These are phyloP conservation scores for Xylaria arbuscula DNA, from an alignment of 2,329 filamentous ascomycete species.

Conservation along the genomic window DNA sequence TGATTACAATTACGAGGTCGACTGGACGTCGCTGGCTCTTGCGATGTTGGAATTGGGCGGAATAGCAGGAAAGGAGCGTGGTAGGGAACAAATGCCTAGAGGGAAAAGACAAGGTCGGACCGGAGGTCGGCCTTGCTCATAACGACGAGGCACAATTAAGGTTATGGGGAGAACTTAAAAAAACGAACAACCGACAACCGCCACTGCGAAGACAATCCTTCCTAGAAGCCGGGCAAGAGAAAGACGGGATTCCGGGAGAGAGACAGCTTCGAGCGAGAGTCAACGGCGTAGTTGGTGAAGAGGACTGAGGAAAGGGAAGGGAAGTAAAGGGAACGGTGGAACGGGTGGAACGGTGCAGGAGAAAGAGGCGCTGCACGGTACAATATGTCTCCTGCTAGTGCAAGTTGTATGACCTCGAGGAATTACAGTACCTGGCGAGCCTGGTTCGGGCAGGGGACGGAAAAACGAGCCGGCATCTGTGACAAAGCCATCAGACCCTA, in stretches of 20 bases:
- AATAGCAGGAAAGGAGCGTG: constrained; percentile 38
- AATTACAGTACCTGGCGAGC: constrained; percentile 2
- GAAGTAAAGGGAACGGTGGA: constrained; percentile 18
- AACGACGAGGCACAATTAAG: constrained; percentile 9
- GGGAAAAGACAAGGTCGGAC: background rate
- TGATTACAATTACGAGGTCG: constrained; percentile 39
- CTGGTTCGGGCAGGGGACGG: constrained; percentile 9
- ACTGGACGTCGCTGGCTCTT: constrained; percentile 19
- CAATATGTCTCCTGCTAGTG: background rate
- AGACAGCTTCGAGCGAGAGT: constrained; percentile 25
- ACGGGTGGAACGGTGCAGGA: constrained; percentile 6
- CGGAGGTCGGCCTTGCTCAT: constrained; percentile 11
- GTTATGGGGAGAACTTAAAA: constrained; percentile 16
- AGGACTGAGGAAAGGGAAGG: constrained; percentile 24
- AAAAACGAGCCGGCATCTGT: background rate
- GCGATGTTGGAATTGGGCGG: constrained; percentile 5
- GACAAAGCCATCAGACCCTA: background rate
- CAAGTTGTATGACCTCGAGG: constrained; percentile 5
- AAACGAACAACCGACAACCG: constrained; percentile 29
- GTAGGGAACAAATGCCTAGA: constrained; percentile 35
- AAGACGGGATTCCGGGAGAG: constrained; percentile 17
- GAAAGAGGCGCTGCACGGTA: constrained; percentile 9
- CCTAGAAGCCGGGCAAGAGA: constrained; percentile 20
- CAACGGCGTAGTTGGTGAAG: constrained; percentile 33
- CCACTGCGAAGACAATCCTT: constrained; percentile 31